A percentile compares a stretch with the other conserved stretches of the same genome.
These are phyloP conservation scores for Serendipita sp. DNA, from an alignment of 768 basidiomycete species.

Conservation along the genomic window DNA sequence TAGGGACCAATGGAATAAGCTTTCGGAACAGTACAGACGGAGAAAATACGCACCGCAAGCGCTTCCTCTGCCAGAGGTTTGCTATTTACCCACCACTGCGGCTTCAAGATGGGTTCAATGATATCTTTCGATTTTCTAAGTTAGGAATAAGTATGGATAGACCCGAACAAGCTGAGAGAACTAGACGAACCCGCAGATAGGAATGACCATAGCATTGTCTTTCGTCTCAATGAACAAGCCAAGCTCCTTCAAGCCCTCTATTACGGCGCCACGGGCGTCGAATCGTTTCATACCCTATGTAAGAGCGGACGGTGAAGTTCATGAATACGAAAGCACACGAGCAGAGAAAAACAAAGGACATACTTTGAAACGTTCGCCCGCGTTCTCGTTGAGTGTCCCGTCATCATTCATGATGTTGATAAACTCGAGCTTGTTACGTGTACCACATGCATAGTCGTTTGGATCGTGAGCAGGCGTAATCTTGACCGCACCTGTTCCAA, in stretches of 20 bases:
- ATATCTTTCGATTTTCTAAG: conserved; percentile 86
- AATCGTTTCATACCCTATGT: conserved; percentile 93
- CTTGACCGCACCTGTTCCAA: conserved; percentile 97
- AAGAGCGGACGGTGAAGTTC: neutral
- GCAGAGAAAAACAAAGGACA: conserved; percentile 10
- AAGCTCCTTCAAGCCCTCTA: conserved; percentile 66
- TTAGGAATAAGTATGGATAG: neutral
- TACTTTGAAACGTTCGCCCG: conserved; percentile 61
- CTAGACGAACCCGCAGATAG: conserved; percentile 59
- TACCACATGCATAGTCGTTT: conserved; percentile 90
- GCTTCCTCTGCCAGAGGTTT: conserved; percentile 82
- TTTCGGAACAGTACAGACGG: neutral
- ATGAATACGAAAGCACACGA: neutral
- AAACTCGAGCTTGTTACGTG: conserved; percentile 75
- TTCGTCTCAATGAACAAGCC: conserved; percentile 82
- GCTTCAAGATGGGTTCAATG: conserved; percentile 88
- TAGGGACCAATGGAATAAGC: conserved; percentile 19
- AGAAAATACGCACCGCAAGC: conserved; percentile 38
- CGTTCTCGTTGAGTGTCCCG: conserved; percentile 85
- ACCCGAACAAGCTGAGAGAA: neutral
- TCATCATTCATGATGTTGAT: conserved; percentile 94
- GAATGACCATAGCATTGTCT: conserved; percentile 95
- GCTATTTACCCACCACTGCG: conserved; percentile 98
- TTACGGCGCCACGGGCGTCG: conserved; percentile 72
- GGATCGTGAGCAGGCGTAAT: conserved; percentile 97